A percentile compares a stretch with the other conserved stretches of the same genome.
Conservation (phyloP, 495 filamentous ascomycete genomes). For the Penicillium lividum region DNA sequence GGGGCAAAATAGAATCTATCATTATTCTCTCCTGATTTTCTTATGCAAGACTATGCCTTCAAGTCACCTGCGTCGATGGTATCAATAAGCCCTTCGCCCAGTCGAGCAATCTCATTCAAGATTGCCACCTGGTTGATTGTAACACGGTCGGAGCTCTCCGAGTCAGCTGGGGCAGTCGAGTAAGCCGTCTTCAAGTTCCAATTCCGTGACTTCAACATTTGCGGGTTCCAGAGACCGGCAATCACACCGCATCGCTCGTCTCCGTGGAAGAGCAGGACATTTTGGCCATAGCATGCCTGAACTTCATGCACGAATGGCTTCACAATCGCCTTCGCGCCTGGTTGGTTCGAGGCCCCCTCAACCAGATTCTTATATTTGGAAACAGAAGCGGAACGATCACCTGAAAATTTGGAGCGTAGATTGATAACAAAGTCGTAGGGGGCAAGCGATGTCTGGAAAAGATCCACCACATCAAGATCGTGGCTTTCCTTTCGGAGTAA, state of each 20-base stretch:
- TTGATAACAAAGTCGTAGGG: slow-evolving; percentile 88
- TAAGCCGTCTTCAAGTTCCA: slow-evolving; percentile 71
- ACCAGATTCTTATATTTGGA: slow-evolving; percentile 73
- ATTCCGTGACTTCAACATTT: slow-evolving; percentile 43
- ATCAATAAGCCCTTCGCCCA: slow-evolving; percentile 47
- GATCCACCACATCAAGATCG: slow-evolving; percentile 54
- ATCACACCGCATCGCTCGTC: slow-evolving; percentile 57
- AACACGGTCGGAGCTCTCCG: slow-evolving; percentile 40
- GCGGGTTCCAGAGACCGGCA: slow-evolving; percentile 82
- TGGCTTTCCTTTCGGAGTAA: slow-evolving; percentile 57
- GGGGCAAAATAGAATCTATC: neutral
- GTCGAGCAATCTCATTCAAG: slow-evolving; percentile 70
- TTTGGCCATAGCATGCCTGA: slow-evolving; percentile 57
- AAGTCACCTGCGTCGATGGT: slow-evolving; percentile 31
- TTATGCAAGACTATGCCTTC: slow-evolving; percentile 2
- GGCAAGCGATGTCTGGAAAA: slow-evolving; percentile 67
- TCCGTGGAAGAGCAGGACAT: slow-evolving; percentile 74
- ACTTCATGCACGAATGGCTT: slow-evolving; percentile 60
- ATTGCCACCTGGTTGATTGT: slow-evolving; percentile 72
- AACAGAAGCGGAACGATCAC: slow-evolving; percentile 24
- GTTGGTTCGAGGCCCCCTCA: slow-evolving; percentile 16
- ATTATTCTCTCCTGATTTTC: neutral
- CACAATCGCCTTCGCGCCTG: slow-evolving; percentile 41
- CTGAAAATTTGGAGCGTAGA: slow-evolving; percentile 53
- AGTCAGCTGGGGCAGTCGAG: slow-evolving; percentile 58